Evolutionary conservation across 306 rosid genomes (phyloP), one percentile per base, ranked within the genome.

Genomic region (Glycine latifolia): DNA sequence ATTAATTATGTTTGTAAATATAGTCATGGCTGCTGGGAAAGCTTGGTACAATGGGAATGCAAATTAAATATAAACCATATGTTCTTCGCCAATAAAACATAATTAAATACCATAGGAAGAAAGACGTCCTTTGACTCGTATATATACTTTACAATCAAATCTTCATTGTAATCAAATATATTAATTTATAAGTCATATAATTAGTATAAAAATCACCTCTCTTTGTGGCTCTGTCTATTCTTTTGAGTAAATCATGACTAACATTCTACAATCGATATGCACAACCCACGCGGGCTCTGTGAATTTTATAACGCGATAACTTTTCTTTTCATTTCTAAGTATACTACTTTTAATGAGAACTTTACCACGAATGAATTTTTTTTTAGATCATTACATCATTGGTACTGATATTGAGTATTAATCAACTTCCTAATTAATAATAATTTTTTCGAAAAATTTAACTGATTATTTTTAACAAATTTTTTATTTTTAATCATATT

Each of bases 21-120:
- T 41, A 76, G 81, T 85, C 80, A 85, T 81, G 61, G 52, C 73
- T 85, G 83, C 68, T 77, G 67, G 80, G 55, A 85, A 81, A 85
- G 82, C 60, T 63, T 55, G 39, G n/a, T 76, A 76, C 85, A 85
- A 7, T 16, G 82, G 7, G 7, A 75, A 62, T 70, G 43, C 63
- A 55, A 14, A 71, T 47, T 48, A 81, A 56, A 58, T 37, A 71
- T 63, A 43, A 39, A 35, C 10, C n/a, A 70, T 63, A 69, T 61
- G 39, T 4, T 60, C 15, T 85, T 75, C 58, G 16, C 55, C 59
- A 14, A 2, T 50, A 48, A 49, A 59, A 68, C 4, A 72, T 54
- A 20, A 53, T 63, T 44, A 82, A 55, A 79, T 47, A 73, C 16
- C 39, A 9, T 58, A 60, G 61, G 74, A 85, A 68, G 71, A 81